Evolutionary conservation across 2,329 filamentous ascomycete genomes (phyloP), one percentile per base, ranked within the genome.

Genomic region (Cytospora paraplurivora): DNA sequence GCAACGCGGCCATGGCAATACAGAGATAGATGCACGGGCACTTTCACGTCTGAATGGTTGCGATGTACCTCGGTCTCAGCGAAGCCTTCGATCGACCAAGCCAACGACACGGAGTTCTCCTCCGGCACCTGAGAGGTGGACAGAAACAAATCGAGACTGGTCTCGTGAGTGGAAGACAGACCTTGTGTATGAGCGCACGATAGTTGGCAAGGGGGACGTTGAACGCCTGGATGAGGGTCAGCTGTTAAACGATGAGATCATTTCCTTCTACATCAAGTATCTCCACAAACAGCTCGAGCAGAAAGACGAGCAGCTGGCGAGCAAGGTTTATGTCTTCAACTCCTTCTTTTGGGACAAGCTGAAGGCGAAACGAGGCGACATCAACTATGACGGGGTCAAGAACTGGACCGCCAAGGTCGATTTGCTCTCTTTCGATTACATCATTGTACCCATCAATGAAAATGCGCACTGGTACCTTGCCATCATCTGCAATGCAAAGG

Each of bases 391-490:
- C 33, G 89, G 87, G 5, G 93, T 99, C 62, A 87, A 89, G 73
- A 85, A 87, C 51, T 99, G 95, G 95, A 98, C 95, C 0, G 83
- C 89, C 38, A 92, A 88, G 69, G 83, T 94, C 27, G 91, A 99
- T 72, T 77, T 99, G 10, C 91, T 98, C 71, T 84, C 82, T 7
- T 93, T 91, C 69, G 92, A 97, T 72, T 97, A 93, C 73, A 88
- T 98, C 64, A 83, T 98, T 12, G 90, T 99, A 7, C 95, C 95
- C 0, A 92, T 99, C 73, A 96, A 97, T 70, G 91, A 97, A 72
- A 81, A 86, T 68, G 78, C 81, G 1, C 95, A 99, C 75, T 99
- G 96, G 95, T 98, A 95, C 76, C 80, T 98, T 68, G 93, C 92
- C 15, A 94, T 99, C 62, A 94, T 99, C 59, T 97, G 92, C 82